Evolutionary conservation across 805 yeast genomes (phyloP).

Genomic region (Monosporozyma siamensis): DNA sequence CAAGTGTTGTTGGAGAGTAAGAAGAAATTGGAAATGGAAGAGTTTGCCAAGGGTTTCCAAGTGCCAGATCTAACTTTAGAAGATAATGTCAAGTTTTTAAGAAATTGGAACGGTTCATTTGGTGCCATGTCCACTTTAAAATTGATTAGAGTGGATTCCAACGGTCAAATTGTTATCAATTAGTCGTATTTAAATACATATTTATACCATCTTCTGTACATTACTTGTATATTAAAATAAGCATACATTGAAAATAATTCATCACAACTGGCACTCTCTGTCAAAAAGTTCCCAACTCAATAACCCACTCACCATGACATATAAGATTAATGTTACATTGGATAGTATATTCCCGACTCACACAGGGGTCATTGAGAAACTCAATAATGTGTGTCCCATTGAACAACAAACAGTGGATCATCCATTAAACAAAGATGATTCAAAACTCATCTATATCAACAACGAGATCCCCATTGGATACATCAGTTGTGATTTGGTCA

Average conservation of each 20-base stretch:
- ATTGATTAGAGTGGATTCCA: constrained; percentile 31
- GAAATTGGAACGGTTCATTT: constrained; percentile 72
- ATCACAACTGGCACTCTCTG: too few relatives aligned
- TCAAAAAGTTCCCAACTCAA: too few relatives aligned
- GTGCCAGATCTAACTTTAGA: constrained; percentile 64
- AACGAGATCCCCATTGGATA: constrained; percentile 1
- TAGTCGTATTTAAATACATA: constrained; percentile 1
- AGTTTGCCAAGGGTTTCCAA: constrained; percentile 58
- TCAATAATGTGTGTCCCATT: neutral
- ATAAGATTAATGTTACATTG: neutral
- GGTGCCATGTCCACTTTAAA: constrained; percentile 67
- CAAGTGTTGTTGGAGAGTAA: constrained; percentile 59
- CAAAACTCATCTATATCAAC: neutral
- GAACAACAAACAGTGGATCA: neutral
- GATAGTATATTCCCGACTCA: neutral
- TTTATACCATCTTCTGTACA: neutral
- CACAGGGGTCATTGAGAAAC: neutral
- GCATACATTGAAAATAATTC: too few relatives aligned
- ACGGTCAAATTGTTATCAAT: constrained; percentile 22
- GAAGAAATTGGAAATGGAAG: constrained; percentile 49
- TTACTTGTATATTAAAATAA: too few relatives aligned
- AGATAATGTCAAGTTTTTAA: constrained; percentile 48
- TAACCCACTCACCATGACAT: too few relatives aligned
- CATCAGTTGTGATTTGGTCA: neutral
- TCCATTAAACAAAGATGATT: neutral